Base-by-base conservation (phyloP, 345 rosid genomes). In the Zanthoxylum bungeanum region DNA sequence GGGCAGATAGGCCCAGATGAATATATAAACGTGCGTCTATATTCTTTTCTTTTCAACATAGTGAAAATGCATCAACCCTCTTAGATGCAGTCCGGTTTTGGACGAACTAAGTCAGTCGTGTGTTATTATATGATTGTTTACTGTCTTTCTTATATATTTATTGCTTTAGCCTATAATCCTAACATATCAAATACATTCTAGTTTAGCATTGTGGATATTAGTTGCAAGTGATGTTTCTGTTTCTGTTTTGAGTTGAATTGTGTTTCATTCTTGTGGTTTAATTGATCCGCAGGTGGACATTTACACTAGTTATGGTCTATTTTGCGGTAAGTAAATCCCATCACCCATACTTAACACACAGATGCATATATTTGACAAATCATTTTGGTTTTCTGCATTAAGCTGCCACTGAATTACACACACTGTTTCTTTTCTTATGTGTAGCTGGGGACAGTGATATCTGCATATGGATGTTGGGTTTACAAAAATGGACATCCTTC, bases 251-350 rank as follows among this genome's bases (percentile, higher is more conserved):
- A 40, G 19, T 50, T 68, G 53, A 51, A n/a, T 37, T 36, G 44
- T 28, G 11, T 16, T 21, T 4, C 30, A 57, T 50, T 66, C 16
- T 17, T 66, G 46, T 56, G 44, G 11, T 52, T 36, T 46, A 58
- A 60, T 60, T 56, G 24, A 70, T 81, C 44, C 79, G 85, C 93
- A 95, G 98, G 82, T 95, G 99, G 98, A 89, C 97, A 58, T 91
- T 92, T 78, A 59, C 84, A 19, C 77, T 95, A 73, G 91, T 91
- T 50, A 85, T 89, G 80, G 58, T 91, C 72, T 95, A 92, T 80
- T 95, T 95, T 78, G 89, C 81, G 88, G 99, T 95, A 88, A n/a
- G 91, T 82, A 2, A 30, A 61, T 63, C 70, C 46, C 42, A 37
- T 17, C 14, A 66, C 10, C 19, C 55, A 6, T 30, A 10, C 8